phyloP scores from a whole-genome alignment of 2,329 filamentous ascomycete species.

The Bipolaris bicolor region DNA sequence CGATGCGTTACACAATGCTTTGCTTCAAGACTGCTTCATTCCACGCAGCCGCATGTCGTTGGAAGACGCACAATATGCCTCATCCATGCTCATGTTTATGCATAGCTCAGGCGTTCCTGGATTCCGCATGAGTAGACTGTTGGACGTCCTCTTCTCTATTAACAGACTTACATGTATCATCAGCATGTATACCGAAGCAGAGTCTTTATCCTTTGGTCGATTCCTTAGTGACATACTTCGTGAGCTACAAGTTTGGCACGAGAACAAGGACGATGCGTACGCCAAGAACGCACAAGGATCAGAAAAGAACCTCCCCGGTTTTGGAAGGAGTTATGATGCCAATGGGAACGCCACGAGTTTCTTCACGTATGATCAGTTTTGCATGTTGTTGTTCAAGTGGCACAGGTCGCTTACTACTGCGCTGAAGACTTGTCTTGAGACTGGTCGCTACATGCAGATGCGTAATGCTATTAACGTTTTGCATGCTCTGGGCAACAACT shows the following conservation, averaged over 20 bases:
- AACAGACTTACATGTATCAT: conserved; percentile 82
- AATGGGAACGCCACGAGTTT: conserved; percentile 74
- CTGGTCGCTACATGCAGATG: conserved; percentile 95
- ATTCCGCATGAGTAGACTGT: conserved; percentile 83
- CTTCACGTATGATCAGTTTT: conserved; percentile 84
- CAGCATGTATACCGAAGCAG: conserved; percentile 86
- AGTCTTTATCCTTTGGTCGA: conserved; percentile 90
- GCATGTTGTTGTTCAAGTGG: conserved; percentile 86
- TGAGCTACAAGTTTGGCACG: conserved; percentile 85
- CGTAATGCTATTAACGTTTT: conserved; percentile 92
- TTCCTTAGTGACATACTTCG: conserved; percentile 84
- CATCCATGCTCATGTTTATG: conserved; percentile 83
- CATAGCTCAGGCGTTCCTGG: conserved; percentile 84
- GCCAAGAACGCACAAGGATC: conserved; percentile 79
- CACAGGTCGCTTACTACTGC: conserved; percentile 81
- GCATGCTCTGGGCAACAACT: conserved; percentile 78
- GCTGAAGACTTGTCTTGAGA: conserved; percentile 79
- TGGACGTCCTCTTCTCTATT: conserved; percentile 82
- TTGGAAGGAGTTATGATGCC: conserved; percentile 73
- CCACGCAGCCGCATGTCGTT: conserved; percentile 84
- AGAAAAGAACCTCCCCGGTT: conserved; percentile 73
- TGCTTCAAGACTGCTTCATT: conserved; percentile 92
- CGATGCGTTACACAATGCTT: conserved; percentile 68
- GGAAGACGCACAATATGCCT: conserved; percentile 86
- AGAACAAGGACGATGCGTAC: conserved; percentile 70